phyloP scores from a whole-genome alignment of 768 basidiomycete species.

The Leucocoprinus sp. region DNA sequence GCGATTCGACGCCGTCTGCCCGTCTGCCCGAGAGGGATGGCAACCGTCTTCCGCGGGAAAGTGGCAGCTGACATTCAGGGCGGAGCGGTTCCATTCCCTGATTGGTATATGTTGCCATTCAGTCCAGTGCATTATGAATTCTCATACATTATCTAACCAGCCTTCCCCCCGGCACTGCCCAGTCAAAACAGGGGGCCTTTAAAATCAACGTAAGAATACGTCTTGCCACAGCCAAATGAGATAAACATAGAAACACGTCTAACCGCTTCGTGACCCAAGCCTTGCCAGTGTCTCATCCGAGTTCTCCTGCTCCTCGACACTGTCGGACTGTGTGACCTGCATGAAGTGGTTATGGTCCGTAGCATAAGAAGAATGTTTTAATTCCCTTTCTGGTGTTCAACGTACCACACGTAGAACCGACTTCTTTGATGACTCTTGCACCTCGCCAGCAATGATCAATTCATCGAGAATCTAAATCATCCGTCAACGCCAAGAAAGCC shows the following conservation, averaged over 20 bases:
- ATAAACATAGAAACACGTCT: constrained; percentile 25
- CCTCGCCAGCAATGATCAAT: constrained; percentile 92
- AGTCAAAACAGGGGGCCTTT: not conserved
- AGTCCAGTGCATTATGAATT: too few relatives aligned
- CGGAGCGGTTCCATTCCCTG: not conserved
- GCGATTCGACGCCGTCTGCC: not conserved
- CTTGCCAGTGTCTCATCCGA: constrained; percentile 75
- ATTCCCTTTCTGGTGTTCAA: constrained; percentile 8
- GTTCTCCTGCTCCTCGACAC: constrained; percentile 79
- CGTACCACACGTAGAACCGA: constrained; percentile 55
- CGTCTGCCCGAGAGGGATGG: too few relatives aligned
- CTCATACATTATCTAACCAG: too few relatives aligned
- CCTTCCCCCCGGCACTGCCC: constrained; percentile 5
- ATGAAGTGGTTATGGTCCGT: constrained; percentile 4
- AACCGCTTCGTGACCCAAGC: constrained; percentile 65
- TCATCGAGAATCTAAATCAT: constrained; percentile 75
- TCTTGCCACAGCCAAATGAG: constrained; percentile 10
- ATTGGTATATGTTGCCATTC: too few relatives aligned
- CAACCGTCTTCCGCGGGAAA: not conserved
- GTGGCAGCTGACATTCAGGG: constrained; percentile 7
- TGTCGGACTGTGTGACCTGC: constrained; percentile 81
- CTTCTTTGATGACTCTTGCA: constrained; percentile 97
- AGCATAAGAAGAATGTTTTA: not conserved
- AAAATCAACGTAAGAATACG: constrained; percentile 16
- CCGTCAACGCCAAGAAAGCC: constrained; percentile 5